Evolutionary conservation across 208 protist genomes (phyloP).

Genomic region (Wallacemonas sp.): DNA sequence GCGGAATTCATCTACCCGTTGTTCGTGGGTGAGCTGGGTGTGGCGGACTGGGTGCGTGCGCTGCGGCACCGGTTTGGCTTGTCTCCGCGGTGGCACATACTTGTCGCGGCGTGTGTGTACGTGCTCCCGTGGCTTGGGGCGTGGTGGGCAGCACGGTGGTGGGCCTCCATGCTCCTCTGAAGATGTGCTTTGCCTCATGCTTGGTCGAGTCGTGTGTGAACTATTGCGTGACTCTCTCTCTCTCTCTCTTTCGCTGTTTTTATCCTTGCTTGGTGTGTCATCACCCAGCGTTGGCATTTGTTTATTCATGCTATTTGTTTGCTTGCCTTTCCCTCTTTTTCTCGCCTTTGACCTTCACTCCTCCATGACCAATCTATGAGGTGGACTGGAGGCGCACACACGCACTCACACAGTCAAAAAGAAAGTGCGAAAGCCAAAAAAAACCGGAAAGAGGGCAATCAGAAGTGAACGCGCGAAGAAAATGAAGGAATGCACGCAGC

Average conservation of each 20-base stretch:
- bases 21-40: background rate
- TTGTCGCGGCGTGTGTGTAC: background rate
- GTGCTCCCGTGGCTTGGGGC: background rate
- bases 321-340: conserved; percentile 13
- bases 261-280: background rate
- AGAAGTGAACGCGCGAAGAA: no score
- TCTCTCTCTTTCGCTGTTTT: no score
- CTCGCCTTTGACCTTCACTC: background rate
- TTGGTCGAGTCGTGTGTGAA: no score
- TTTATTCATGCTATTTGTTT: conserved; percentile 10
- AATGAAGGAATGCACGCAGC: no score
- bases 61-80: background rate
- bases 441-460: no score
- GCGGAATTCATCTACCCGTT: background rate
- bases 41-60: background rate
- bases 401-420: no score
- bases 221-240: no score
- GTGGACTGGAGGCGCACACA: no score
- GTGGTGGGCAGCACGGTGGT: background rate
- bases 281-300: background rate
- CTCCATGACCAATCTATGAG: background rate
- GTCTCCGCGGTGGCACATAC: background rate
- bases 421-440: no score
- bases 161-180: background rate
- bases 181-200: no score